Base-by-base conservation (phyloP, 306 rosid species). In the Adenanthera pavonina region DNA sequence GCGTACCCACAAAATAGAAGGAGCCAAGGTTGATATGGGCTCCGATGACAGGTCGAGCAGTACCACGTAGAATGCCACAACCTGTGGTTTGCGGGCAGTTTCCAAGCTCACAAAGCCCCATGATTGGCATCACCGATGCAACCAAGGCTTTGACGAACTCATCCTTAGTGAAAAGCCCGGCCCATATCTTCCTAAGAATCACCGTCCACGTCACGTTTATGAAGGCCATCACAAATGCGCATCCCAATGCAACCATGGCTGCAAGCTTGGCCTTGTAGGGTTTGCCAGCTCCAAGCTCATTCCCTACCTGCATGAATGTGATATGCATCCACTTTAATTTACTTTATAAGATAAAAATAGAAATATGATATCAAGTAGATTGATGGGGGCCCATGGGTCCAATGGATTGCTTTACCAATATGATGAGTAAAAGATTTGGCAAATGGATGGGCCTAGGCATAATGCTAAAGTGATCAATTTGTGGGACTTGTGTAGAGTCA, bases 1-100 rank as follows among this genome's bases (percentile, higher is more conserved):
- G 99, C 0, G 93, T 95, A 6, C 99, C 99, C 43, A 95, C 93
- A 0, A 95, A 84, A 73, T 95, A 95, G 64, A 95, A 95, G 0
- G 98, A 87, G 0, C 85, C 91, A 5, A 95, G 41, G 75, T 92
- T 93, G 71, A 95, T 84, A 19, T 88, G 88, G 5, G 96, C 98
- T 8, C 92, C 99, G 0, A 92, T 70, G 0, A 79, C 97, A 0
- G 99, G 99, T 17, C 98, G 87, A 2, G 98, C 99, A 0, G 93
- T 95, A 72, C 94, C 98, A 0, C 98, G 93, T 0, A 95, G 80
- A 59, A 95, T 86, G 62, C 99, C 99, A 8, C 97, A 95, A 17
- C 93, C 99, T 0, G 99, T 95, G 16, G 99, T 95, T 68, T 95
- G 99, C 0, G 99, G 99, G 81, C 90, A 90, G 82, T 95, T 95